Percentiles rank a stretch among this genome's conserved stretches.
Evolutionary conservation across 371 early-diverging fungal species (phyloP).

Genomic region (Haplosporangium sp.): DNA sequence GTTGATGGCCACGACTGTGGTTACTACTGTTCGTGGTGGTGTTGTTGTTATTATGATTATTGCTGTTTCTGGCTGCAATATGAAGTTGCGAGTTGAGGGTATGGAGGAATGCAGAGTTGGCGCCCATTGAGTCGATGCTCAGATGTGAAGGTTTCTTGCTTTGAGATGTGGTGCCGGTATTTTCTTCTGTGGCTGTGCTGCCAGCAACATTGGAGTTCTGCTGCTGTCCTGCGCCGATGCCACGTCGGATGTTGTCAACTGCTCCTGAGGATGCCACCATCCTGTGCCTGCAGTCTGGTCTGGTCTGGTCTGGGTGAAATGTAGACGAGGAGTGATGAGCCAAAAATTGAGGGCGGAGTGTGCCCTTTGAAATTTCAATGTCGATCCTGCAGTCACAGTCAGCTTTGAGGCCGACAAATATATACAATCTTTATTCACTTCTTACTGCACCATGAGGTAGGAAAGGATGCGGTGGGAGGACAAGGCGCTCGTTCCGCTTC

Average conservation of each 20-base stretch:
- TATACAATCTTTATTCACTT: neutral
- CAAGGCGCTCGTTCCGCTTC: conserved; percentile 78
- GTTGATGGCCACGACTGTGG: conserved; percentile 16
- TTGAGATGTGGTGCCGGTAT: neutral
- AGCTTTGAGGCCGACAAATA: too few species aligned
- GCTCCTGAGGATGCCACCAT: conserved; percentile 41
- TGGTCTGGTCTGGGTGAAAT: neutral
- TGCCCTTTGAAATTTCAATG: too few species aligned
- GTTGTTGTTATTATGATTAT: neutral
- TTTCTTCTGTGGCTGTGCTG: conserved; percentile 6
- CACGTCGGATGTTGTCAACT: conserved; percentile 15
- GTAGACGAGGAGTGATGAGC: too few species aligned
- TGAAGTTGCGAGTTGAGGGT: conserved; percentile 49
- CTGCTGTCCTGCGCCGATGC: conserved; percentile 10
- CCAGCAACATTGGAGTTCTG: neutral
- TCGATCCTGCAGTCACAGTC: too few species aligned
- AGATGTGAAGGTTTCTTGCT: conserved; percentile 45
- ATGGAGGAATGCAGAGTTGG: conserved; percentile 46
- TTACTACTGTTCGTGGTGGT: neutral
- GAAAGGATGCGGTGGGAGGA: conserved; percentile 64
- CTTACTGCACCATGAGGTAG: neutral
- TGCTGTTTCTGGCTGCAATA: conserved; percentile 21
- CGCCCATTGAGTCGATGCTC: conserved; percentile 45
- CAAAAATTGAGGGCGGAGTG: too few species aligned
- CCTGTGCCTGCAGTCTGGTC: neutral